These are phyloP conservation scores for Spiromastix sp. DNA, from an alignment of 2,329 filamentous ascomycete species.

Conservation along the genomic window DNA sequence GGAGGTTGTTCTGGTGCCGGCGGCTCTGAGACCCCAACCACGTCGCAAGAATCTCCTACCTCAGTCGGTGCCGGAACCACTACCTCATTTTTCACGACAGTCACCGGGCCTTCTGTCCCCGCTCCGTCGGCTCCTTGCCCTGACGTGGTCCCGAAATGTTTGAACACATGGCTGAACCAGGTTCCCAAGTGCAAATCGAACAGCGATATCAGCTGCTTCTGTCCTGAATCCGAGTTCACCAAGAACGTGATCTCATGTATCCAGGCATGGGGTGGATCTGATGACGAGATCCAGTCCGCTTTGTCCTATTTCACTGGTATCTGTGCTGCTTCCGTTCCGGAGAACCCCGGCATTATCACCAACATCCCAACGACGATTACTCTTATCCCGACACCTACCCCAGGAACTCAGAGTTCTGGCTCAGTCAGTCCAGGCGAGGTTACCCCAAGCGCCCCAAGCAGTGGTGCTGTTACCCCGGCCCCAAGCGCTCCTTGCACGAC, in stretches of 20 bases:
- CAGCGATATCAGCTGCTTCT: constrained; percentile 77
- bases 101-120: constrained; percentile 20
- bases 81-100: constrained; percentile 10
- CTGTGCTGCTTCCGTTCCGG: constrained; percentile 62
- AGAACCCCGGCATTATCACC: constrained; percentile 80
- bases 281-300: constrained; percentile 57
- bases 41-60: constrained; percentile 10
- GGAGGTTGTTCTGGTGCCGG: too few species aligned
- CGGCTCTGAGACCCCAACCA: constrained; percentile 7
- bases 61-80: constrained; percentile 1
- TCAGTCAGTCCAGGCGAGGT: too few species aligned
- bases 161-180: constrained; percentile 78
- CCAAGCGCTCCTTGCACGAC: constrained; percentile 26
- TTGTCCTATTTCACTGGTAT: constrained; percentile 83
- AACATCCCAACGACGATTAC: constrained; percentile 55
- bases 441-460: too few species aligned
- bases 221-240: constrained; percentile 66
- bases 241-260: constrained; percentile 73
- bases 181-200: constrained; percentile 67
- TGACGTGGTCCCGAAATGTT: constrained; percentile 68
- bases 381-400: constrained; percentile 37
- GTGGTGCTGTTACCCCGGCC: constrained; percentile 16
- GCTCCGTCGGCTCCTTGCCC: constrained; percentile 41
- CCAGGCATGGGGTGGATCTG: constrained; percentile 59
- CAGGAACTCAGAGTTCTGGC: constrained; percentile 26